Evolutionary conservation across 306 rosid species (phyloP), one percentile per base, ranked within the genome.

Genomic region (Cicer cuneatum): DNA sequence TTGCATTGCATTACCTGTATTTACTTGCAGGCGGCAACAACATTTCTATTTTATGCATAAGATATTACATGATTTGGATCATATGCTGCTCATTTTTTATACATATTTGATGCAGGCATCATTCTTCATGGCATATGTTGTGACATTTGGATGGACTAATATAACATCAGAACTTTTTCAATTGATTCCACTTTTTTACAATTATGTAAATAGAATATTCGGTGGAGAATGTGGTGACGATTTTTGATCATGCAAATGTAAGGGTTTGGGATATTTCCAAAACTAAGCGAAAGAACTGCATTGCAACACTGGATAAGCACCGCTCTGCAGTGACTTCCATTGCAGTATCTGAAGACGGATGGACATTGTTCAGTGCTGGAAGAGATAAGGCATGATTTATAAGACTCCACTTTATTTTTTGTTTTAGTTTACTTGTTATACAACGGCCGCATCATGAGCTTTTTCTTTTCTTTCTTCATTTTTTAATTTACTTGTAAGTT

Each of bases 291-390:
- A 85, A 85, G 90, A 85, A 78, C 66, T 69, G 93, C 68, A 71
- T 87, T 41, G 93, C 95, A 24, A 85, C 87, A 60, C 84, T 92
- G 12, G 89, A 75, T 52, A 90, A 86, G 62, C 99, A 94, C 72
- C 66, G 83, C 52, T 91, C 99, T 33, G 83, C 96, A 0, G 97
- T 94, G 71, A 88, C 96, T 73, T 92, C 97, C 63, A 15, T 94
- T 73, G 89, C 97, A 9, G 0, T 94, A 53, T 92, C 99, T 78
- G 96, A 88, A 79, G 99, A 94, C 61, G 96, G 99, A 39, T 71
- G 84, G 89, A 92, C 90, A n/a, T 84, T 94, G 86, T 89, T 92
- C 71, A 92, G 89, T 73, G 89, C 95, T 73, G 99, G 96, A 86
- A 86, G 99, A 89, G 99, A 94, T 80, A 94, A 90, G 95, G 99